A percentile compares a stretch with the other conserved stretches of the same genome.
These are phyloP conservation scores for Amoebophrya sp. DNA, from an alignment of 169 alveolate species.

Conservation along the genomic window DNA sequence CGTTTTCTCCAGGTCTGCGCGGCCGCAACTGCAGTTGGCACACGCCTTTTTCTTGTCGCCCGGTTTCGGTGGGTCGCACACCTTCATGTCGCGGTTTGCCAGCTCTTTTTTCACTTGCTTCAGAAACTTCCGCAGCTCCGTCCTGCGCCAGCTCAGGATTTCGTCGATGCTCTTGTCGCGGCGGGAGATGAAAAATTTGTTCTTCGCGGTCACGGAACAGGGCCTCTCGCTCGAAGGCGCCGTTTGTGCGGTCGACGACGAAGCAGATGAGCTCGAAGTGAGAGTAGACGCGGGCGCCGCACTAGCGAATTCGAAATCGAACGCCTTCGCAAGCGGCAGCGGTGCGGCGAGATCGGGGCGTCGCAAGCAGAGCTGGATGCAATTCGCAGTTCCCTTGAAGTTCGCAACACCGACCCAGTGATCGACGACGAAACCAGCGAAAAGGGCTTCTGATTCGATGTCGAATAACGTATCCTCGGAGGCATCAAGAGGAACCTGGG, in stretches of 20 bases:
- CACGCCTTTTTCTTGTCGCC: not conserved
- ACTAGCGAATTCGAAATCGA: too few relatives aligned
- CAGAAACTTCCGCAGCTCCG: not conserved
- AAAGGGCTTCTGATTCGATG: not conserved
- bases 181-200: not conserved
- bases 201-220: too few relatives aligned
- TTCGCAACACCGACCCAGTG: not conserved
- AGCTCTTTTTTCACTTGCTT: not conserved
- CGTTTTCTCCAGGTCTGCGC: not conserved
- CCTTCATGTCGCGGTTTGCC: not conserved
- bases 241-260: too few relatives aligned
- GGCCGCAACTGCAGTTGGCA: not conserved
- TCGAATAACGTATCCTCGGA: not conserved
- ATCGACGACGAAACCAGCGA: not conserved
- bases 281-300: too few relatives aligned
- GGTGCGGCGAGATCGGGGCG: too few relatives aligned
- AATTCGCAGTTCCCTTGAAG: too few relatives aligned
- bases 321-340: too few relatives aligned
- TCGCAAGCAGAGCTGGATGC: too few relatives aligned
- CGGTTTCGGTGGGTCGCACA: not conserved
- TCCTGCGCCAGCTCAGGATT: not conserved
- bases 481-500: too few relatives aligned
- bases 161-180: not conserved
- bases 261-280: too few relatives aligned
- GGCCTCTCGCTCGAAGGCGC: too few relatives aligned